phyloP scores from a whole-genome alignment of 495 filamentous ascomycete species.

The Aspergillus ostianus region DNA sequence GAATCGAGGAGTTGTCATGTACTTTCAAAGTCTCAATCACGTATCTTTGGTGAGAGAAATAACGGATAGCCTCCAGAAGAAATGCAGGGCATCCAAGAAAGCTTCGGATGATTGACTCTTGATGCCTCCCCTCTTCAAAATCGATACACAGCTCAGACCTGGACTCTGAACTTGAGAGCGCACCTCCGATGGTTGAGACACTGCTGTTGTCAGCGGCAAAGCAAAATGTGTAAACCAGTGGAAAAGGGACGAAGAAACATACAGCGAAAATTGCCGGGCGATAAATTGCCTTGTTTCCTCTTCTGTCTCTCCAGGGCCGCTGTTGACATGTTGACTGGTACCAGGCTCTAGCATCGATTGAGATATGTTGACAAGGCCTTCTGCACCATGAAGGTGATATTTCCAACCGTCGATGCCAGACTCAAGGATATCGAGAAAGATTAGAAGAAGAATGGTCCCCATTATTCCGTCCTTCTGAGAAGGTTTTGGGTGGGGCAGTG shows the following conservation, averaged over 20 bases:
- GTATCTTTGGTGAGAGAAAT: conserved; percentile 22
- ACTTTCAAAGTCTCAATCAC: conserved; percentile 1
- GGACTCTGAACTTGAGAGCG: conserved; percentile 34
- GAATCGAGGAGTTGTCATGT: neutral
- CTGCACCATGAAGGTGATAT: conserved; percentile 49
- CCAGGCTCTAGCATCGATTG: conserved; percentile 11
- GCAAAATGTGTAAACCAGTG: neutral
- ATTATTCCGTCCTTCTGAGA: conserved; percentile 38
- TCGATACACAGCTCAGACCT: neutral
- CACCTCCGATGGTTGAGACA: conserved; percentile 37
- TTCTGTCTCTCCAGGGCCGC: conserved; percentile 27
- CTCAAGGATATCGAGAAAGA: conserved; percentile 58
- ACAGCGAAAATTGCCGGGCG: conserved; percentile 30
- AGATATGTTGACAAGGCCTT: conserved; percentile 12
- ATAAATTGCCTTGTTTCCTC: conserved; percentile 30
- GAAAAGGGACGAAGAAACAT: conserved; percentile 9
- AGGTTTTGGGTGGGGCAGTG: conserved; percentile 22
- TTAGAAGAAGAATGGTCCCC: conserved; percentile 53
- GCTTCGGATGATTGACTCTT: conserved; percentile 20
- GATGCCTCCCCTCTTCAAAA: conserved; percentile 8
- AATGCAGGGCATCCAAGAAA: conserved; percentile 29
- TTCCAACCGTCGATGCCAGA: conserved; percentile 55
- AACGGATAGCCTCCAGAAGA: conserved; percentile 20
- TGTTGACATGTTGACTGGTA: conserved; percentile 37
- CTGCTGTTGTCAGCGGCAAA: conserved; percentile 12